These are phyloP conservation scores for Urostyla sp. DNA, from an alignment of 73 alveolate species.

Conservation along the genomic window DNA sequence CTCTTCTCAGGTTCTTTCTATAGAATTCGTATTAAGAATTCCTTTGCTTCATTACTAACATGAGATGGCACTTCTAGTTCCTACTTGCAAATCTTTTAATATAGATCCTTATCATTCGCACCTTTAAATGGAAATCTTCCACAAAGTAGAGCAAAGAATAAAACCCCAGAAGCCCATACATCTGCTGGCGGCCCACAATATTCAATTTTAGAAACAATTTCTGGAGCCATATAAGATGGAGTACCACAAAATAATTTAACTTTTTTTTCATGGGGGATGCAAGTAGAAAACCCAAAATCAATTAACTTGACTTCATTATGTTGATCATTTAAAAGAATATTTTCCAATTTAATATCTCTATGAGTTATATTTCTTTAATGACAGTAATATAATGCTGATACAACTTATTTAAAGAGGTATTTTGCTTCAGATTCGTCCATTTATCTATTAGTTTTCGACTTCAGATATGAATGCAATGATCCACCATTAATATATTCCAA, in stretches of 20 bases:
- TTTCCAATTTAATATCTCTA: constrained; percentile 81
- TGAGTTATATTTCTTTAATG: constrained; percentile 77
- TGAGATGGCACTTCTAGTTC: constrained; percentile 61
- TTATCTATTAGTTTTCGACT: constrained; percentile 70
- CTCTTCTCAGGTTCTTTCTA: constrained; percentile 77
- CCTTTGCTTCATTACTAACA: constrained; percentile 45
- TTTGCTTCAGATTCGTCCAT: constrained; percentile 74
- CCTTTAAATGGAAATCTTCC: constrained; percentile 85
- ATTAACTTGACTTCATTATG: constrained; percentile 76
- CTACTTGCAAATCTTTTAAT: constrained; percentile 65
- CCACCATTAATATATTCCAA: constrained; percentile 78
- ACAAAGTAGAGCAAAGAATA: constrained; percentile 74
- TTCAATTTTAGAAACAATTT: constrained; percentile 75
- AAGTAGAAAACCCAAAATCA: constrained; percentile 89
- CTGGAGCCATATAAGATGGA: constrained; percentile 92
- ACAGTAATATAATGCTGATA: constrained; percentile 69
- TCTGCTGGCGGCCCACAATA: constrained; percentile 87
- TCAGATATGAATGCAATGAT: constrained; percentile 70
- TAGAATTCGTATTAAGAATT: constrained; percentile 48
- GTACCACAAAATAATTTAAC: constrained; percentile 88
- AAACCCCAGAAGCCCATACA: constrained; percentile 88
- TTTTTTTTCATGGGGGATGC: constrained; percentile 74
- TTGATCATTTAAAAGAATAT: constrained; percentile 54
- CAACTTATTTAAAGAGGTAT: constrained; percentile 68
- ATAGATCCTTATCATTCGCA: constrained; percentile 76